Conservation (phyloP, 805 yeast genomes). For the Zygotorulaspora danielsina region DNA sequence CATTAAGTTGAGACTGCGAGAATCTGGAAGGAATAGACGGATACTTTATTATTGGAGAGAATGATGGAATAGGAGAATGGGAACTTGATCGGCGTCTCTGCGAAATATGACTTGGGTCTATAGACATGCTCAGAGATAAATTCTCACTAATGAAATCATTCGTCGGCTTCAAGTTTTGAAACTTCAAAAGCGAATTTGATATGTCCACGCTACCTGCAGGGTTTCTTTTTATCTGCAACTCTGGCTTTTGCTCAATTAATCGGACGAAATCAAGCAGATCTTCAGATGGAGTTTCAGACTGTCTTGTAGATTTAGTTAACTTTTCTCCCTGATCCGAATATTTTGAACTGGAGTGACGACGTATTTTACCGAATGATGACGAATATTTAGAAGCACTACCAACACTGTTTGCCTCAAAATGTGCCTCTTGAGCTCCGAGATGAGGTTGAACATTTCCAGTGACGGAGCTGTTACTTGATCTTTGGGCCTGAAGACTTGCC, state of each 20-base stretch:
- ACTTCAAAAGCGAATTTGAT: constrained; percentile 47
- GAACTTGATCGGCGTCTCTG: constrained; percentile 30
- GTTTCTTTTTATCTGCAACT: constrained; percentile 37
- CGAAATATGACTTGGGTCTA: constrained; percentile 20
- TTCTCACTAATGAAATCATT: constrained; percentile 56
- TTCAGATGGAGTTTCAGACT: constrained; percentile 32
- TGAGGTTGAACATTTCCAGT: constrained; percentile 28
- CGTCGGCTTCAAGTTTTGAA: constrained; percentile 48
- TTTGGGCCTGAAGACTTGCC: constrained; percentile 39
- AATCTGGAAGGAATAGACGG: constrained; percentile 33
- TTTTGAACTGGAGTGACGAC: constrained; percentile 45
- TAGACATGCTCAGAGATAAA: constrained; percentile 46
- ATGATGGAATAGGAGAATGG: constrained; percentile 35
- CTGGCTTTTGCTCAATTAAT: constrained; percentile 62
- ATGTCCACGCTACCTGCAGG: constrained; percentile 20
- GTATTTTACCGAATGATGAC: constrained; percentile 68
- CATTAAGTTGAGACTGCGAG: constrained; percentile 21
- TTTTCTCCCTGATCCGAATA: constrained; percentile 32
- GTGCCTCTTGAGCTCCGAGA: constrained; percentile 16
- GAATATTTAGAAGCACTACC: constrained; percentile 56
- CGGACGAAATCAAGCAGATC: constrained; percentile 68
- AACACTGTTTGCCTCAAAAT: constrained; percentile 34
- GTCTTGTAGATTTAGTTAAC: constrained; percentile 21
- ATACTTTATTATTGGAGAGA: constrained; percentile 26
- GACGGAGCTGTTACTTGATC: constrained; percentile 37